Evolutionary conservation across 768 basidiomycete genomes (phyloP), one percentile per base, ranked within the genome.

Genomic region (Amanita rubescens): DNA sequence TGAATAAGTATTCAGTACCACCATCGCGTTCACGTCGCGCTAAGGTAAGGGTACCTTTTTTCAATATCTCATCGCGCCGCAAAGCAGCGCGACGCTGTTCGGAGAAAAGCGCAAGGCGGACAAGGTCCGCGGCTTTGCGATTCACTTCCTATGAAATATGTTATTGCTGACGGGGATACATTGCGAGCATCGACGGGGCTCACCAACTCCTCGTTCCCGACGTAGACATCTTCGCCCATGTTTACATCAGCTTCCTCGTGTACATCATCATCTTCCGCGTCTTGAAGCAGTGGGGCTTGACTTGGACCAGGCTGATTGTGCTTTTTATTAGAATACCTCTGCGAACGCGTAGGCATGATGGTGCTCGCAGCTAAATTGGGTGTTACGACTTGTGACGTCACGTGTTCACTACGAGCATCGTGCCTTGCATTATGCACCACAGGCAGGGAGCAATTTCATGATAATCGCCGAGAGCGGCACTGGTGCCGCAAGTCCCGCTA

Each of bases 31-130:
- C 25, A 50, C 20, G 41, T 15, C 45, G 27, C 8, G 15, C 12
- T 24, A 11, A 30, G 52, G 11, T 52, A 54, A 19, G 10, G 35
- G 27, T 24, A 81, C 90, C 80, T 72, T 85, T 85, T 68, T 89
- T 90, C 37, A 75, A 77, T 33, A 91, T 85, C 35, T 91, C 88
- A 19, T 89, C 84, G 43, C 87, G 74, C 38, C 76, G 76, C 27
- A 92, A 64, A 0, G 80, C 72, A 11, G 69, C 65, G 48, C 86
- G 75, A 60, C 73, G 78, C 55, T 84, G 78, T 62, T 92, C 88
- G 3, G 70, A 71, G 64, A 89, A 90, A 41, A 93, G 70, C 8
- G 87, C 86, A 14, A 87, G 73, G 15, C 88, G 76, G 14, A 83
- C 86, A 33, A 92, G 75, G 49, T 81, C 79, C 37, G 75, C 69